These are phyloP conservation scores for Pestalotiopsis sp. DNA, from an alignment of 2,329 filamentous ascomycete species.

Conservation along the genomic window DNA sequence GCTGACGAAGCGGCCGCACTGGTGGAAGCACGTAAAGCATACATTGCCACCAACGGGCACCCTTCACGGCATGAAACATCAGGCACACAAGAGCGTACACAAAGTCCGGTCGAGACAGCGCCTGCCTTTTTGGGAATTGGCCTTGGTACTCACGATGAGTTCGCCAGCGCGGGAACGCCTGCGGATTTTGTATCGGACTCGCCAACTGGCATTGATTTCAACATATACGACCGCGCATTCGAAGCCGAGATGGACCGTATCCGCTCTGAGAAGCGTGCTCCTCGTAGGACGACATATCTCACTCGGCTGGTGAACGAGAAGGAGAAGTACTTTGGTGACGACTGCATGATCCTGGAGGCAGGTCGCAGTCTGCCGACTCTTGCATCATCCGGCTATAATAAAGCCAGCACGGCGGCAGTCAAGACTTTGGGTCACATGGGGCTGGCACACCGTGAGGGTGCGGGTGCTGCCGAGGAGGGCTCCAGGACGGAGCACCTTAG, in stretches of 20 bases:
- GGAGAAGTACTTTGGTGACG: conserved; percentile 40
- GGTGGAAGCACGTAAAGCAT: conserved; percentile 47
- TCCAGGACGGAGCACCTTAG: not conserved
- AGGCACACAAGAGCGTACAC: conserved; percentile 62
- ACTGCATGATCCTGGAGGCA: conserved; percentile 38
- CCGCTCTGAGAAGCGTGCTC: conserved; percentile 36
- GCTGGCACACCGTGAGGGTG: not conserved
- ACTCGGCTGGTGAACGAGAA: conserved; percentile 51
- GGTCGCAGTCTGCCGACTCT: conserved; percentile 24
- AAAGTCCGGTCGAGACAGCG: conserved; percentile 63
- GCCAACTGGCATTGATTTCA: conserved; percentile 79
- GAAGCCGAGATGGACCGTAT: conserved; percentile 72
- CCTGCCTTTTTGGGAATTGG: conserved; percentile 78
- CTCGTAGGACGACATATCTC: conserved; percentile 47
- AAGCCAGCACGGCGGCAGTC: conserved; percentile 14
- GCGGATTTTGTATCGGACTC: conserved; percentile 74
- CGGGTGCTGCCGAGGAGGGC: not conserved
- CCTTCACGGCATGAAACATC: conserved; percentile 32
- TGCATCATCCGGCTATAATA: conserved; percentile 14
- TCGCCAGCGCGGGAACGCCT: conserved; percentile 25
- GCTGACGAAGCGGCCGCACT: conserved; percentile 53
- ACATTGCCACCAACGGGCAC: conserved; percentile 35
- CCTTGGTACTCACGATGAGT: conserved; percentile 57
- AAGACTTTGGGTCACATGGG: conserved; percentile 9
- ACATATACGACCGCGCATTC: conserved; percentile 89